These are phyloP conservation scores for Candida coleopterorum DNA, from an alignment of 805 yeast genomes.

Conservation along the genomic window DNA sequence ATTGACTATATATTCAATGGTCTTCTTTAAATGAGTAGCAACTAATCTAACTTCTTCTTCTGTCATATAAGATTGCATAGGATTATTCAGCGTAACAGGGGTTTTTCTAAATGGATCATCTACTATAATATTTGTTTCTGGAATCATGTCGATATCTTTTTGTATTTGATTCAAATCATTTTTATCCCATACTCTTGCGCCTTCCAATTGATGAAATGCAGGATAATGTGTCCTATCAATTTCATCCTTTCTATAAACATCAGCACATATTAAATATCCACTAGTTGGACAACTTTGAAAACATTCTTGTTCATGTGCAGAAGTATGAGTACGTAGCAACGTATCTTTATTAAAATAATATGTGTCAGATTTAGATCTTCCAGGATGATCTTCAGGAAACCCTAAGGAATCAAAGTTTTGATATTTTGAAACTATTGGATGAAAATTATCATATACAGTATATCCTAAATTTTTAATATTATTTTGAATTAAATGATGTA, in stretches of 20 bases:
- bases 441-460: constrained; percentile 73
- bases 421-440: constrained; percentile 74
- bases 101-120: constrained; percentile 56
- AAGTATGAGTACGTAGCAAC: constrained; percentile 87
- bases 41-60: constrained; percentile 65
- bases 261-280: constrained; percentile 91
- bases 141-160: constrained; percentile 59
- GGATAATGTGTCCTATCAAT: constrained; percentile 96
- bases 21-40: constrained; percentile 75
- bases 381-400: constrained; percentile 89
- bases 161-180: constrained; percentile 30
- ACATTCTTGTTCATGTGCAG: constrained; percentile 93
- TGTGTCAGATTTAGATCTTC: constrained; percentile 88
- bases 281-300: constrained; percentile 63
- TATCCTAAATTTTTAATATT: constrained; percentile 64
- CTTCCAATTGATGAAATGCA: constrained; percentile 97
- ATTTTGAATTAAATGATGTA: constrained; percentile 66
- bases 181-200: constrained; percentile 81
- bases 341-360: constrained; percentile 76
- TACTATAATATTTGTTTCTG: constrained; percentile 65
- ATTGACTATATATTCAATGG: constrained; percentile 77
- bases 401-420: constrained; percentile 92
- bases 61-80: constrained; percentile 76
- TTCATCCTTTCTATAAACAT: constrained; percentile 93
- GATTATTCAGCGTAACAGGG: constrained; percentile 59